phyloP scores from a whole-genome alignment of 1,284 basidiomycete species.

The Papiliotrema terrestris region DNA sequence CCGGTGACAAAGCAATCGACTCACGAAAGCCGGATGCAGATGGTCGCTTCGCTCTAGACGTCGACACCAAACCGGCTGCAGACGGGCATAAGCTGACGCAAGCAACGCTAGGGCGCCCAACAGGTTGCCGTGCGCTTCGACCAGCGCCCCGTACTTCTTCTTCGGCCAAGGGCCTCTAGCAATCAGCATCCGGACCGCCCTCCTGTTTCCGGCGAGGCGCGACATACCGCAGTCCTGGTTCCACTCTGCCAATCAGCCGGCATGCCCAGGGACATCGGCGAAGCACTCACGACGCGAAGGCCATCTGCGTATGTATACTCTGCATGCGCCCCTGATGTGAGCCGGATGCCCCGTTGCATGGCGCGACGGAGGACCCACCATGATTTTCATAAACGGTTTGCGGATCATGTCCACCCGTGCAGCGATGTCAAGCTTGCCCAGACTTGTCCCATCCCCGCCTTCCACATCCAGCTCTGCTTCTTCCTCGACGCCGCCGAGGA shows the following conservation, averaged over 20 bases:
- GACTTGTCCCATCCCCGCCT: slow-evolving; percentile 10
- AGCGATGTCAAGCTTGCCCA: slow-evolving; percentile 15
- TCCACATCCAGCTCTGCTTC: slow-evolving; percentile 19
- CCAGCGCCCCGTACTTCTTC: slow-evolving; percentile 31
- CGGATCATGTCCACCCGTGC: slow-evolving; percentile 16
- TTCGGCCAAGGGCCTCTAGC: slow-evolving; percentile 46
- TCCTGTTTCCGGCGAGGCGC: neutral
- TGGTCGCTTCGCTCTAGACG: slow-evolving; percentile 24
- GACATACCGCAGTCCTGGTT: slow-evolving; percentile 33
- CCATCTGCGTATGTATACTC: slow-evolving; percentile 29
- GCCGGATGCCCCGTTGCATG: too few species aligned
- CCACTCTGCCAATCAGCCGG: slow-evolving; percentile 15
- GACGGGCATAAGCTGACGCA: slow-evolving; percentile 31
- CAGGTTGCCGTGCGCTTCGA: slow-evolving; percentile 27
- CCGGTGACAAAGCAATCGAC: slow-evolving; percentile 4
- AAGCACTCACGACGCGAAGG: slow-evolving; percentile 24
- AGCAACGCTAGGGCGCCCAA: slow-evolving; percentile 34
- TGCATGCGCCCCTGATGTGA: slow-evolving; percentile 23
- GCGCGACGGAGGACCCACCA: slow-evolving; percentile 17
- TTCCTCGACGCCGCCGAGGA: slow-evolving; percentile 37
- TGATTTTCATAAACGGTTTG: slow-evolving; percentile 29
- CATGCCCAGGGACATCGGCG: neutral
- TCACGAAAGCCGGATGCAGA: slow-evolving; percentile 44
- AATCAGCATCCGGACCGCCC: neutral
- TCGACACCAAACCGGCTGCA: slow-evolving; percentile 31